A percentile compares a stretch with the other conserved stretches of the same genome.
Evolutionary conservation across 805 yeast genomes (phyloP).

Genomic region (Jamesozyma hellenica): DNA sequence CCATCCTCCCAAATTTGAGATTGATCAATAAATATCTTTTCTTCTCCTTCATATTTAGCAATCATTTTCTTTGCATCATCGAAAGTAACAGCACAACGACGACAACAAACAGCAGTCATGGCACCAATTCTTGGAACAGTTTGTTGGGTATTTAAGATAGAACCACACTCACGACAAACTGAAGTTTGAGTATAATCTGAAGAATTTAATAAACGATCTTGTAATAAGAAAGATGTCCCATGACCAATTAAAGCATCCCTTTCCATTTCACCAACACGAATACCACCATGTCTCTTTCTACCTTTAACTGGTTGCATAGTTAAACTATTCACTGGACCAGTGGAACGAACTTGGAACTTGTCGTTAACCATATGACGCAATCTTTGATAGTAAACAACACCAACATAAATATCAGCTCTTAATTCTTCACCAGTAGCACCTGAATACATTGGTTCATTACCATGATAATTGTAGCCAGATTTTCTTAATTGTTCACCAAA

Average conservation of each 20-base stretch:
- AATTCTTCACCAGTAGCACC: constrained; percentile 98
- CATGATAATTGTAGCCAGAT: constrained; percentile 95
- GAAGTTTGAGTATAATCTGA: constrained; percentile 91
- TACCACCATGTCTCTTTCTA: constrained; percentile 97
- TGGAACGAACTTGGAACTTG: constrained; percentile 97
- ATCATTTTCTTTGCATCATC: constrained; percentile 41
- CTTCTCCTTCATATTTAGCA: constrained; percentile 26
- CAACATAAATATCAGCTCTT: constrained; percentile 90
- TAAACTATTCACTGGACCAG: constrained; percentile 93
- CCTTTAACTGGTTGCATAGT: constrained; percentile 99
- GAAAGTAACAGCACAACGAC: constrained; percentile 75
- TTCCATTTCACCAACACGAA: constrained; percentile 99
- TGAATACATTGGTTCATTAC: constrained; percentile 97
- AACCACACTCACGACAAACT: constrained; percentile 88
- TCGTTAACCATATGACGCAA: constrained; percentile 99
- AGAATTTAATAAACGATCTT: constrained; percentile 89
- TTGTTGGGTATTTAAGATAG: constrained; percentile 77
- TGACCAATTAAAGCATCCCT: constrained; percentile 98
- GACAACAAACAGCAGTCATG: constrained; percentile 68
- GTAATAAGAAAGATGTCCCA: constrained; percentile 90
- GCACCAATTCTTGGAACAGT: constrained; percentile 89
- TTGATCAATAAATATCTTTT: constrained; percentile 44
- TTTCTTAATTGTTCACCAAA: constrained; percentile 84
- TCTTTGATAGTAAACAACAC: constrained; percentile 95
- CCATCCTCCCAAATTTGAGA: constrained; percentile 95